Conservation (phyloP, 2,329 filamentous ascomycete species). For the Apiospora malaysiana region DNA sequence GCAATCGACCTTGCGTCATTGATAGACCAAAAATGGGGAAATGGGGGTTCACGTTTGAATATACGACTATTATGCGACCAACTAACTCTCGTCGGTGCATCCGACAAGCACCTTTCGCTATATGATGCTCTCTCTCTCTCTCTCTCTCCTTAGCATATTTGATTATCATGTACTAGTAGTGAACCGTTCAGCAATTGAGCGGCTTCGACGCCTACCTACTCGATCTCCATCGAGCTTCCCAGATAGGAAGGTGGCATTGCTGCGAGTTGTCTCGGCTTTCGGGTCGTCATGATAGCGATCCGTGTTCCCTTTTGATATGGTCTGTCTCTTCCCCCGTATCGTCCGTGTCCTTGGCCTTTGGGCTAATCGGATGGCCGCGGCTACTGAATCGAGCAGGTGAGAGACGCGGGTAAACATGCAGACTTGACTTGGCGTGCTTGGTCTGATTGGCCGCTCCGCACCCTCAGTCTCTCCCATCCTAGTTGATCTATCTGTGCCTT, state of each 20-base stretch:
- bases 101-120: no score
- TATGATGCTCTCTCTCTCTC: background rate
- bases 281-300: background rate
- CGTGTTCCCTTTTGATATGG: background rate
- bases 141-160: background rate
- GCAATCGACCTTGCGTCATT: conserved; percentile 14
- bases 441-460: conserved; percentile 11
- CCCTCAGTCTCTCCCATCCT: background rate
- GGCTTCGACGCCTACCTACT: background rate
- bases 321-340: background rate
- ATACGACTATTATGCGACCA: background rate
- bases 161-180: background rate
- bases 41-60: background rate
- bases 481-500: background rate
- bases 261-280: background rate
- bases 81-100: background rate
- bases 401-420: background rate
- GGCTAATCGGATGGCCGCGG: background rate
- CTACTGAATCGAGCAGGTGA: conserved; percentile 13
- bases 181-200: background rate
- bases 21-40: background rate
- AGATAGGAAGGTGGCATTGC: conserved; percentile 12
- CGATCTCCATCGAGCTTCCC: background rate
- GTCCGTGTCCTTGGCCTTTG: background rate
- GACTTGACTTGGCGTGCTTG: background rate